A percentile compares a stretch with the other conserved stretches of the same genome.
Evolutionary conservation across 139 green algal species (phyloP).

Genomic region (Picocystis salinarum): DNA sequence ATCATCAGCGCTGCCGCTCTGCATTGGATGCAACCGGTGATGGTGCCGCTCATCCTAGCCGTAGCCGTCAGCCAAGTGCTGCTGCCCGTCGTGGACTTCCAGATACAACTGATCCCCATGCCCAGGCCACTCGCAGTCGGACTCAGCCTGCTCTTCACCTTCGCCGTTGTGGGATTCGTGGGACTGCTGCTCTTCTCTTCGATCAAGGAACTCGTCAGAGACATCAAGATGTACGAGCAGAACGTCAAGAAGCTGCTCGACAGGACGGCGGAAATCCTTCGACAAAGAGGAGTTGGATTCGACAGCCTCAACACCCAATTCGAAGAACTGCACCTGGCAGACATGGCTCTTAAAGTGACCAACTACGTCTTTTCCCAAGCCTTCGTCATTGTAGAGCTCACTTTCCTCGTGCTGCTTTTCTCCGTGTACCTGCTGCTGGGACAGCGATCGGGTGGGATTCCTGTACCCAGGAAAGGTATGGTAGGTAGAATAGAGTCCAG

Average conservation of each 20-base stretch:
- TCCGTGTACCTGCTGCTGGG: slow-evolving; percentile 6
- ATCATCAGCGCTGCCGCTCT: slow-evolving; percentile 4
- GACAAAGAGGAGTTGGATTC: background rate
- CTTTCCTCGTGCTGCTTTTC: slow-evolving; percentile 8
- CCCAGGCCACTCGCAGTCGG: background rate
- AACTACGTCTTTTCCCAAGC: slow-evolving; percentile 1
- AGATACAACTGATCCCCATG: background rate
- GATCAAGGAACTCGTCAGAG: slow-evolving; percentile 4
- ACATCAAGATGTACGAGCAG: slow-evolving; percentile 10
- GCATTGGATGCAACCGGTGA: slow-evolving; percentile 7
- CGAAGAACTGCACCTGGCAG: slow-evolving; percentile 2
- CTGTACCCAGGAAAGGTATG: slow-evolving; percentile 1
- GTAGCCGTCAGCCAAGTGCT: slow-evolving; percentile 6
- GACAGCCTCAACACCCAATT: background rate
- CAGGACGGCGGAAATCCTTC: background rate
- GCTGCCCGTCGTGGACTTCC: slow-evolving; percentile 7
- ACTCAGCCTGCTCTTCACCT: slow-evolving; percentile 2
- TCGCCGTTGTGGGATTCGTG: background rate
- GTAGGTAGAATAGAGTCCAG: slow-evolving; percentile 5
- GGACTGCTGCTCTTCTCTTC: background rate
- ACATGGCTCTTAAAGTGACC: background rate
- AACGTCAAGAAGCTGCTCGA: background rate
- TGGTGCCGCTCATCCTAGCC: slow-evolving; percentile 9
- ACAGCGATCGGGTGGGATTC: background rate
- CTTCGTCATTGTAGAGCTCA: background rate